Evolutionary conservation across 192 early-diverging fungal genomes (phyloP), one percentile per base, ranked within the genome.

Genomic region (Pilobolus umbonatus): DNA sequence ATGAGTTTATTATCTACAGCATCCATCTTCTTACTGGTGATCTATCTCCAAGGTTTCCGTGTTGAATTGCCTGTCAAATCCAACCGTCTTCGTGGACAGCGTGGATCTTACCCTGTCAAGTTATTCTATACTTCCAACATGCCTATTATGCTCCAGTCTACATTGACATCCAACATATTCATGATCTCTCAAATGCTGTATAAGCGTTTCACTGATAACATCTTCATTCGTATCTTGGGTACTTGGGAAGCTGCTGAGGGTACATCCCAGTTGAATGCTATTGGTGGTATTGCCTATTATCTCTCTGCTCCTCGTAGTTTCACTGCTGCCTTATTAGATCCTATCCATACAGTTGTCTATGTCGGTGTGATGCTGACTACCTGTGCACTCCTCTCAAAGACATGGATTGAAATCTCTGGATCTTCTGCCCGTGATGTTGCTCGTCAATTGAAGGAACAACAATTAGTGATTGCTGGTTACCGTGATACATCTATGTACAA

Each of bases 91-190:
- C 93, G 96, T 75, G 98, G 98, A 43, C 98, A 99, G 75, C 91
- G 92, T 65, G 95, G 96, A 25, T 84, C 93, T 58, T 99, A 95
- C 81, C 98, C 98, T 51, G 85, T 99, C 86, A 99, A 99, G 85
- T 80, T 99, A 42, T 98, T 99, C 78, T 99, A 99, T 84, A 99
- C 98, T 32, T 98, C 95, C 65, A 99, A 98, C 82, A 98, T 99
- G 98, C 93, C 97, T 48, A 98, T 99, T 70, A 98, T 99, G 97
- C 87, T 97, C 57, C 95, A 98, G 77, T 98, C 95, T 29, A 94
- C 98, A 38, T 78, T 99, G 59, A 88, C 92, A 35, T 96, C 94
- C 55, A 92, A 99, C 65, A 80, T 96, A 55, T 99, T 96, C 75
- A 91, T 99, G 81, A 92, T 99, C 74, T 96, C 94, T 24, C 98